A percentile compares a stretch with the other conserved stretches of the same genome.
These are phyloP conservation scores for Xanthoconium purpureum DNA, from an alignment of 768 basidiomycete genomes.

Conservation along the genomic window DNA sequence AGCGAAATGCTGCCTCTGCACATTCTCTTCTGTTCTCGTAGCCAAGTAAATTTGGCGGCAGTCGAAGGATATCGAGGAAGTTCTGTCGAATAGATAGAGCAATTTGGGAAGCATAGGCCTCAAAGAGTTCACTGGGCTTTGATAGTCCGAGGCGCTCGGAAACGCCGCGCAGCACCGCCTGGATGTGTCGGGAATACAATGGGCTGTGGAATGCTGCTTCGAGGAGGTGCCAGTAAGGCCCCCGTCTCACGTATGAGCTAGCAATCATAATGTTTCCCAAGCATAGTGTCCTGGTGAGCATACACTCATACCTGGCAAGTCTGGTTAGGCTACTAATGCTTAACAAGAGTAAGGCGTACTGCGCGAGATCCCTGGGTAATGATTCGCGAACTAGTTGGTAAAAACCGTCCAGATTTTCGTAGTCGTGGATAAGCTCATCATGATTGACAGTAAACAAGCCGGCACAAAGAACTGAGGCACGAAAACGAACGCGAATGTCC, in stretches of 20 bases:
- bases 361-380: slow-evolving; percentile 43
- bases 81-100: slow-evolving; percentile 60
- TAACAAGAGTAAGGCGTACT: slow-evolving; percentile 39
- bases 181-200: slow-evolving; percentile 33
- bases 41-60: slow-evolving; percentile 76
- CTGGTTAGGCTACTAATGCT: slow-evolving; percentile 9
- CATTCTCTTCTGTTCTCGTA: slow-evolving; percentile 65
- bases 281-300: slow-evolving; percentile 68
- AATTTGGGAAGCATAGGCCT: slow-evolving; percentile 74
- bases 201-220: slow-evolving; percentile 51
- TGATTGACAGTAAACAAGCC: slow-evolving; percentile 49
- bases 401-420: slow-evolving; percentile 25
- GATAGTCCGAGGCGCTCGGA: slow-evolving; percentile 65
- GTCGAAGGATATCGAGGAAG: slow-evolving; percentile 48
- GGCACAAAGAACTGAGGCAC: slow-evolving; percentile 59
- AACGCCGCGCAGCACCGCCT: slow-evolving; percentile 57
- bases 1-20: slow-evolving; percentile 61
- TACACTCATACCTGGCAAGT: slow-evolving; percentile 60
- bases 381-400: slow-evolving; percentile 48
- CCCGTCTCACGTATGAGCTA: slow-evolving; percentile 72
- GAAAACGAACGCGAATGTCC: slow-evolving; percentile 84
- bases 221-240: slow-evolving; percentile 85
- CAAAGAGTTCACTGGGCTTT: slow-evolving; percentile 62
- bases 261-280: slow-evolving; percentile 78
- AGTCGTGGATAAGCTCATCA: slow-evolving; percentile 29